phyloP scores from a whole-genome alignment of 306 rosid genomes.

The Sicyos baderoa region DNA sequence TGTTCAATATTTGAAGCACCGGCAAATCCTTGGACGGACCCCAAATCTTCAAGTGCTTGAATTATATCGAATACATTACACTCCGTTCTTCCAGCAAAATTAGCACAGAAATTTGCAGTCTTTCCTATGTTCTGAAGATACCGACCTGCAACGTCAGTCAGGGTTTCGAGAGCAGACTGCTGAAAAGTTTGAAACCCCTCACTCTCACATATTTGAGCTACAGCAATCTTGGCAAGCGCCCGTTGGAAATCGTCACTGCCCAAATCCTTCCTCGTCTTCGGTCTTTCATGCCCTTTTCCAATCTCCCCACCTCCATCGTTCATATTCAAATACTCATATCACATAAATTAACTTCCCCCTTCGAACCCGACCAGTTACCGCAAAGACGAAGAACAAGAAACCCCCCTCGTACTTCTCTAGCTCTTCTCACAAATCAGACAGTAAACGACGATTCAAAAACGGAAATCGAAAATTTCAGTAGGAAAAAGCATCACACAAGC shows the following conservation, averaged over 20 bases:
- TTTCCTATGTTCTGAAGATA: constrained; percentile 52
- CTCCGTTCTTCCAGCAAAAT: constrained; percentile 57
- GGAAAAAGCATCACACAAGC: not conserved
- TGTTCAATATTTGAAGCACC: constrained; percentile 66
- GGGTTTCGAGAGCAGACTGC: constrained; percentile 53
- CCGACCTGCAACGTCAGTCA: constrained; percentile 46
- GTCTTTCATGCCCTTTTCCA: constrained; percentile 58
- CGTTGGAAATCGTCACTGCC: constrained; percentile 54
- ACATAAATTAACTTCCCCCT: not conserved
- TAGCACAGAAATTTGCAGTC: constrained; percentile 50
- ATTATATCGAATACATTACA: constrained; percentile 58
- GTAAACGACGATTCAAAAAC: not conserved
- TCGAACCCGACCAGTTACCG: not conserved
- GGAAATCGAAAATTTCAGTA: not conserved
- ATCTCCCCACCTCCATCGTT: constrained; percentile 79
- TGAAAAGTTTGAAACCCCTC: constrained; percentile 74
- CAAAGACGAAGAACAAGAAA: not conserved
- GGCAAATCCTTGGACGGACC: constrained; percentile 52
- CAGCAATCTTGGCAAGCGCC: constrained; percentile 55
- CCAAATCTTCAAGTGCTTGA: constrained; percentile 74
- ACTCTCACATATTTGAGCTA: constrained; percentile 68
- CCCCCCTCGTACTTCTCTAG: not conserved
- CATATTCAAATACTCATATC: constrained; percentile 90
- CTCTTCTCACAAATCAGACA: not conserved
- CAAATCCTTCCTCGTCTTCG: constrained; percentile 31